A percentile compares a stretch with the other conserved stretches of the same genome.
Conservation (phyloP, 345 rosid genomes). For the Eucalyptus marginata region DNA sequence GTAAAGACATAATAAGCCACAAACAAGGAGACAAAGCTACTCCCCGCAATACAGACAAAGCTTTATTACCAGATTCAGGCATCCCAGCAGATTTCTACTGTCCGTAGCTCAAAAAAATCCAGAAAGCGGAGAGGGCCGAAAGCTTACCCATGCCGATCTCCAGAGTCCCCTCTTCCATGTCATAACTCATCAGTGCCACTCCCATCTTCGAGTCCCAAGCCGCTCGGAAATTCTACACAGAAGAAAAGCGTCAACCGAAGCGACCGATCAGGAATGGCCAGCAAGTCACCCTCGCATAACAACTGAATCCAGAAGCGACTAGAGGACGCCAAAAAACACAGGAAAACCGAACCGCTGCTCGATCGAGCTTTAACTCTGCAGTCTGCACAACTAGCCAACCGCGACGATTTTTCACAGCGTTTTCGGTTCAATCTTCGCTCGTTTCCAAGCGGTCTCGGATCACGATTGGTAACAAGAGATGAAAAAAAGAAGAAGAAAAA, state of each 20-base stretch:
- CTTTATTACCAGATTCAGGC: background rate
- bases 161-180: conserved; percentile 62
- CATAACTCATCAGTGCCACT: conserved; percentile 11
- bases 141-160: conserved; percentile 90
- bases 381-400: background rate
- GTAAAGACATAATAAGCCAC: background rate
- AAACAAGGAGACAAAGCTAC: background rate
- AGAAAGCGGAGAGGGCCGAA: background rate
- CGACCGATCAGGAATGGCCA: background rate
- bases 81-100: background rate
- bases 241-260: background rate
- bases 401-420: background rate
- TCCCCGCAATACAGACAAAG: background rate
- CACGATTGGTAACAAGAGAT: background rate
- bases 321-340: background rate
- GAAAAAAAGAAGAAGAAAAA: background rate
- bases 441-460: background rate
- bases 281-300: background rate
- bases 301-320: background rate
- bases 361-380: background rate
- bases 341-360: background rate
- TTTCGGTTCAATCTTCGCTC: background rate
- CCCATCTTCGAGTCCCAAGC: conserved; percentile 29
- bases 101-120: background rate
- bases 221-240: background rate